Evolutionary conservation across 2,329 filamentous ascomycete genomes (phyloP).

Genomic region (Hansfordia pulvinata): DNA sequence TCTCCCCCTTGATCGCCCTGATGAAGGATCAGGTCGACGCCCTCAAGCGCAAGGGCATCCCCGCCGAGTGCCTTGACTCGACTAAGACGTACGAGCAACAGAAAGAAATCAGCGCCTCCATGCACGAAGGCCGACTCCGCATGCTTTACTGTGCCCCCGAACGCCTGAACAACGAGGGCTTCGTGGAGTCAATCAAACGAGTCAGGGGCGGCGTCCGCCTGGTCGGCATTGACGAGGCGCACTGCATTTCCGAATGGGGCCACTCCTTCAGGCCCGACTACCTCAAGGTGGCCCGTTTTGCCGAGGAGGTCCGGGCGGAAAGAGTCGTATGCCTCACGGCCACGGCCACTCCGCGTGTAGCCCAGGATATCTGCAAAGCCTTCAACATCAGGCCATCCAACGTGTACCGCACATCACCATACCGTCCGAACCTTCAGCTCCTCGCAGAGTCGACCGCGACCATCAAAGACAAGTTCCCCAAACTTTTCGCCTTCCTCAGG

Average conservation of each 20-base stretch:
- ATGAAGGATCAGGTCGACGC: slow-evolving; percentile 50
- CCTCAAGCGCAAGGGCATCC: slow-evolving; percentile 30
- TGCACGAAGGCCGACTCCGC: slow-evolving; percentile 31
- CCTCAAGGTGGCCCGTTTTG: slow-evolving; percentile 35
- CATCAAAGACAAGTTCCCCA: slow-evolving; percentile 29
- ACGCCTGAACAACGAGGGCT: slow-evolving; percentile 45
- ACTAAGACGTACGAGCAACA: slow-evolving; percentile 35
- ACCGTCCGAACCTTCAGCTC: slow-evolving; percentile 42
- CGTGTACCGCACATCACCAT: slow-evolving; percentile 44
- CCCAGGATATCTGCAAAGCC: slow-evolving; percentile 35
- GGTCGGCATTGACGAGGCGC: slow-evolving; percentile 43
- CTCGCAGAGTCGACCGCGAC: slow-evolving; percentile 28
- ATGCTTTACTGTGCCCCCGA: slow-evolving; percentile 47
- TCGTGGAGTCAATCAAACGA: slow-evolving; percentile 38
- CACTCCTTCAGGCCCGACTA: slow-evolving; percentile 15
- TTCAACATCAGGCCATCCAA: slow-evolving; percentile 34
- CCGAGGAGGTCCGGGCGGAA: slow-evolving; percentile 39
- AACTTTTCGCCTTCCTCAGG: slow-evolving; percentile 32
- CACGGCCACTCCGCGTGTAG: slow-evolving; percentile 43
- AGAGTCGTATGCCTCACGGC: slow-evolving; percentile 46
- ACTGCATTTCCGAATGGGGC: slow-evolving; percentile 39
- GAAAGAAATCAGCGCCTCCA: slow-evolving; percentile 18
- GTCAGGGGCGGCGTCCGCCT: slow-evolving; percentile 41
- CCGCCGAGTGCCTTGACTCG: slow-evolving; percentile 41
- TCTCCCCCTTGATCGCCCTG: slow-evolving; percentile 40